Evolutionary conservation across 495 filamentous ascomycete species (phyloP), one percentile per base, ranked within the genome.

Genomic region (Penicillium paxilli): DNA sequence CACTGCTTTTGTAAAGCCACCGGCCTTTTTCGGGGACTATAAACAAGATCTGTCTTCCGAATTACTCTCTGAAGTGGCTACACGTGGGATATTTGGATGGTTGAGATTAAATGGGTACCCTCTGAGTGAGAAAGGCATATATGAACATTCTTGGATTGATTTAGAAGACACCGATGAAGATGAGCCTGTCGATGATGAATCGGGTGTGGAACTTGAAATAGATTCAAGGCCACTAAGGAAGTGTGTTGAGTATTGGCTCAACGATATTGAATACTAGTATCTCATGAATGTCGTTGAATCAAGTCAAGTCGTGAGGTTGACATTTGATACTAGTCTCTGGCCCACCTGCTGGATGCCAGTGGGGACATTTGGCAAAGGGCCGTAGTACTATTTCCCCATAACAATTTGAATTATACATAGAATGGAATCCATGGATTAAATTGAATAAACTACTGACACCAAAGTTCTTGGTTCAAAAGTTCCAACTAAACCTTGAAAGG

Each of bases 131-230:
- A 67, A 26, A 51, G 7, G 30, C 8, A 56, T 71, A 40, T 65
- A 71, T 42, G 40, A 66, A 37, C 55, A 66, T 59, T 62, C 65
- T n/a, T 71, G 65, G 65, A 25, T 66, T 24, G 65, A 62, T 50
- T 22, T 68, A 22, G 65, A 58, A 52, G 48, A 17, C 56, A 51
- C n/a, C n/a, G n/a, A n/a, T 44, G 25, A 65, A 44, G 61, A 63
- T 49, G 52, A 59, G 47, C n/a, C 21, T 16, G 49, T 30, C 14
- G 32, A 56, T 47, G 24, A 16, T 1, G 53, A 54, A 28, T 60
- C n/a, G n/a, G n/a, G n/a, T n/a, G n/a, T 50, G 17, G 49, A 57
- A 12, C 1, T 42, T 21, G 49, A 50, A 42, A 16, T 19, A 10
- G 17, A 40, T 11, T 16, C 11, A 10, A 8, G 26, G 22, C 16